Base-by-base conservation (phyloP, 441 rosid species). In the Geranium incanum region DNA sequence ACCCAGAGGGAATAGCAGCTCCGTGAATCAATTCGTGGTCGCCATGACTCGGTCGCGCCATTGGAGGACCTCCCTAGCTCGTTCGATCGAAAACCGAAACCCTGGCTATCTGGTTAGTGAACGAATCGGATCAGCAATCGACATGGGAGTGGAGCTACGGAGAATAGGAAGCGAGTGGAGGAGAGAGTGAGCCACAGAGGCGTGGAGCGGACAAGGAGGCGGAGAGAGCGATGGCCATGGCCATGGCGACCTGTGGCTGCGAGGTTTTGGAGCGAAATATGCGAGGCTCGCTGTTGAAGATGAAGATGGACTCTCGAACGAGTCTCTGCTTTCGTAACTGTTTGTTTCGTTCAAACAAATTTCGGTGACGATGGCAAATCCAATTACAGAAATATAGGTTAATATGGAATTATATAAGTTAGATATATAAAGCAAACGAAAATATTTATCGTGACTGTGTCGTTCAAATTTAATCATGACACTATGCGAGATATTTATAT, bases 1-100 rank as follows among this genome's bases (percentile, higher is more conserved):
- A 77, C 66, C 93, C 93, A 55, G 87, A 83, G 7, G 93, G 96
- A 84, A 88, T 86, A 78, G 81, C 82, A 19, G 80, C 78, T 67
- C 71, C 78, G 50, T 81, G 70, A 3, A 79, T 77, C 50, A 65
- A 71, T 19, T 79, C 76, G 38, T 62, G 70, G 76, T 73, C 76
- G 70, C 67, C 78, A 0, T 80, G 83, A 72, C 78, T 82, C 71
- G 78, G 66, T 60, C 79, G 84, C 69, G 81, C 79, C 84, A 72
- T 75, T 39, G 36, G 65, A 60, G 36, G 23, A 21, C 65, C 23
- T 60, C 23, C 63, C 50, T 43, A 43, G 50, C 65, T 60, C 2
- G 65, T 23, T 60, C 28, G 65, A 60, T 6, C 36, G 36, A 21
- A 60, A 60, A 60, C 65, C 21, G 21, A 60, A 60, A 60, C 65